Evolutionary conservation across 768 basidiomycete genomes (phyloP).

Genomic region (Baorangia bicolor): DNA sequence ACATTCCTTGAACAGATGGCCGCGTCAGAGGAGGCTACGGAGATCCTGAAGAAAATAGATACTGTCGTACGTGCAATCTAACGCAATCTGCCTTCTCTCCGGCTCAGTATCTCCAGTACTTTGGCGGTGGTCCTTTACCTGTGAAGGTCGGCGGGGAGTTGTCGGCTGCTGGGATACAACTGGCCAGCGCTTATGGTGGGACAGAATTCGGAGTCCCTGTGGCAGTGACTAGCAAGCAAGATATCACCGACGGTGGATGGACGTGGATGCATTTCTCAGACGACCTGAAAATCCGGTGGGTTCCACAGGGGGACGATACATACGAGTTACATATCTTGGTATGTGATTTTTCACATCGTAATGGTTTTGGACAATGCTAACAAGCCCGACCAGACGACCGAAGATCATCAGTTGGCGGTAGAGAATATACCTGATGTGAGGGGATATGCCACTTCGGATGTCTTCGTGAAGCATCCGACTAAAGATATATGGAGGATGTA

Average conservation of each 20-base stretch:
- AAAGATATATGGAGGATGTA: constrained; percentile 39
- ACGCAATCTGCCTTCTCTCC: no score
- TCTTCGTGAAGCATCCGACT: constrained; percentile 45
- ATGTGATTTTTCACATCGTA: background rate
- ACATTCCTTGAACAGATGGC: constrained; percentile 40
- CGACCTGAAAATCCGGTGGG: constrained; percentile 26
- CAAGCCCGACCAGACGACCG: background rate
- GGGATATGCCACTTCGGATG: constrained; percentile 44
- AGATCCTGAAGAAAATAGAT: constrained; percentile 25
- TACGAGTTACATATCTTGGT: constrained; percentile 43
- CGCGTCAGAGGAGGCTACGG: constrained; percentile 21
- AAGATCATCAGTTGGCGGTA: constrained; percentile 6
- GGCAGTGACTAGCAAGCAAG: background rate
- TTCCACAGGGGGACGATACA: constrained; percentile 32
- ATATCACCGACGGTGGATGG: constrained; percentile 30
- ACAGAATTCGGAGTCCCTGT: constrained; percentile 28
- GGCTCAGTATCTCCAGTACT: constrained; percentile 25
- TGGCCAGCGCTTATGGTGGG: constrained; percentile 37
- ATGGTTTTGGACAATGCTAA: background rate
- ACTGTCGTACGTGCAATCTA: constrained; percentile 28
- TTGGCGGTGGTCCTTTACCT: constrained; percentile 40
- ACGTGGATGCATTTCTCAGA: constrained; percentile 35
- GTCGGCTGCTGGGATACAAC: constrained; percentile 31
- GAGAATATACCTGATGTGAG: constrained; percentile 39
- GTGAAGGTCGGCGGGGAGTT: constrained; percentile 35